A percentile compares a stretch with the other conserved stretches of the same genome.
phyloP scores from a whole-genome alignment of 2,329 filamentous ascomycete species.

The Blastomyces silverae region DNA sequence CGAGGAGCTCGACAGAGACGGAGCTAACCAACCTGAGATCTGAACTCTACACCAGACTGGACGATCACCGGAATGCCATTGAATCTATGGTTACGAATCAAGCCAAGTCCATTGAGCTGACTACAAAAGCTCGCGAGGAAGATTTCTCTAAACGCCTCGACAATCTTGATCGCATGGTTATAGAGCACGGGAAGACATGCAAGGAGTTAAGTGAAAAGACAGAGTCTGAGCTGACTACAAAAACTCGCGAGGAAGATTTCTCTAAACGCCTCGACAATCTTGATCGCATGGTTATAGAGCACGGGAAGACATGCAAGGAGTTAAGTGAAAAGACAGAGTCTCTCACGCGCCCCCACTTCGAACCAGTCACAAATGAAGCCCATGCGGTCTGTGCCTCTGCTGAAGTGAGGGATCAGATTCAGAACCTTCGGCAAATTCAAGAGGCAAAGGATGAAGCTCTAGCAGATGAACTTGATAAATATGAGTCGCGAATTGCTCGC shows the following conservation, averaged over 20 bases:
- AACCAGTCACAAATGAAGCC: neutral
- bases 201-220: neutral
- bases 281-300: neutral
- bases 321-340: neutral
- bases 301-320: neutral
- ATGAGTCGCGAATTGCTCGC: constrained; percentile 14
- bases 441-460: constrained; percentile 13
- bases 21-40: neutral
- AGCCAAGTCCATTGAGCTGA: neutral
- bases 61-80: neutral
- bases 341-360: neutral
- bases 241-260: neutral
- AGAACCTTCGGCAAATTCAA: constrained; percentile 8
- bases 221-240: neutral
- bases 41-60: neutral
- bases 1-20: neutral
- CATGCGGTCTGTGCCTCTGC: neutral
- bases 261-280: neutral
- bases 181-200: neutral
- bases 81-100: neutral
- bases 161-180: too few species aligned
- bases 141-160: neutral
- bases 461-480: constrained; percentile 12
- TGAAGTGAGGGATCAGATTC: neutral
- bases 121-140: neutral